These are phyloP conservation scores for Trichophyton simii DNA, from an alignment of 2,329 filamentous ascomycete genomes.

Conservation along the genomic window DNA sequence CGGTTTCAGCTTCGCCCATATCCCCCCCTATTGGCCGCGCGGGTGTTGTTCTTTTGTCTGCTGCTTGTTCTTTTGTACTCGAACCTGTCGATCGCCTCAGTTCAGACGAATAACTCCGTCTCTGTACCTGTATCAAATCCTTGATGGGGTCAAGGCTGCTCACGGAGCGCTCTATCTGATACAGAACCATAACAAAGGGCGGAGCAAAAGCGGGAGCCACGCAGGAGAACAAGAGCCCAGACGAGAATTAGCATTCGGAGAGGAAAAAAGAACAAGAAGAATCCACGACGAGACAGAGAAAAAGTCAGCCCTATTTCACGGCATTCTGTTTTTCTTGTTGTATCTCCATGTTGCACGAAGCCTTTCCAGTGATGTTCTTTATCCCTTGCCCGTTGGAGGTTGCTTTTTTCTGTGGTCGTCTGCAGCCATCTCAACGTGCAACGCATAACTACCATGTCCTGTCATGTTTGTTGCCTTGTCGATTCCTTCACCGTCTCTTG, in stretches of 20 bases:
- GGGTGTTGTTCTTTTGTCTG: background rate
- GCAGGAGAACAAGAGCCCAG: background rate
- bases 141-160: background rate
- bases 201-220: background rate
- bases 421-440: background rate
- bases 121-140: background rate
- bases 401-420: conserved; percentile 1
- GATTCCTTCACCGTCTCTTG: background rate
- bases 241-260: background rate
- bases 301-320: conserved; percentile 4
- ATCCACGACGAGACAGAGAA: background rate
- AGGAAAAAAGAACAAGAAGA: background rate
- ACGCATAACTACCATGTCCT: background rate
- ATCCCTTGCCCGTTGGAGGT: background rate
- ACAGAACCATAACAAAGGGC: background rate
- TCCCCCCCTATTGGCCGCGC: background rate
- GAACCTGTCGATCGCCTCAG: background rate
- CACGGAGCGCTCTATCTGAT: background rate
- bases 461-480: conserved; percentile 1
- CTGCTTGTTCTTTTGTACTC: background rate
- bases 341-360: background rate
- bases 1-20: conserved; percentile 1
- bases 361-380: conserved; percentile 3
- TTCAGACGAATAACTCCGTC: background rate
- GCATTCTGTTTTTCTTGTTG: background rate